Evolutionary conservation across 2,329 filamentous ascomycete genomes (phyloP).

Genomic region (Ascochyta clinopodiicola): DNA sequence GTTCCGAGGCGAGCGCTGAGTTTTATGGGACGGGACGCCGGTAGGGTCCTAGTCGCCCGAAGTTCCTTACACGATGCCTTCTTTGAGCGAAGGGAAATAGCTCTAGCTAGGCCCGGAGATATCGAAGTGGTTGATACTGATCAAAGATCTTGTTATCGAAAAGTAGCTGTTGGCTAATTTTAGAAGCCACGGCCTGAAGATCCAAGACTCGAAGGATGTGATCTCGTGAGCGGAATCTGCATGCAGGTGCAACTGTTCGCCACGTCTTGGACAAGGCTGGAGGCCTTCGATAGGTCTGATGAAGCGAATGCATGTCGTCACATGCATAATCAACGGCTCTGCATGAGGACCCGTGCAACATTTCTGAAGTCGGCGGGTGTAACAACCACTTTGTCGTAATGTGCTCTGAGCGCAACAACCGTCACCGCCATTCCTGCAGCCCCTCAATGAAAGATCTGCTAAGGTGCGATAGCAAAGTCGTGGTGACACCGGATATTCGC

Average conservation of each 20-base stretch:
- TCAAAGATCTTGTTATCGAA: constrained; percentile 8
- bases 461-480: not conserved
- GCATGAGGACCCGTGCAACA: not conserved
- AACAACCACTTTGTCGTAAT: not conserved
- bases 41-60: not conserved
- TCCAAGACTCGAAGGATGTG: constrained; percentile 4
- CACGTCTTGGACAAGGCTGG: constrained; percentile 6
- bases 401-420: not conserved
- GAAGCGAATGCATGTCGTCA: not conserved
- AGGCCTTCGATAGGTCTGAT: not conserved
- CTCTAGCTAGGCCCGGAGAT: constrained; percentile 4
- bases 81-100: constrained; percentile 4
- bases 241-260: constrained; percentile 10
- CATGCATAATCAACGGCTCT: constrained; percentile 3
- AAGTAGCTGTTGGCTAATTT: constrained; percentile 8
- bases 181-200: constrained; percentile 1
- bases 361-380: not conserved
- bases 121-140: constrained; percentile 1
- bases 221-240: constrained; percentile 8
- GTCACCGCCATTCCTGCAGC: not conserved
- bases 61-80: constrained; percentile 1
- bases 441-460: not conserved
- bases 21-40: constrained; percentile 7
- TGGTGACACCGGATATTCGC: not conserved
- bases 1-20: constrained; percentile 4